Evolutionary conservation across 2,329 filamentous ascomycete genomes (phyloP).

Genomic region (Colletotrichum gigasporum): DNA sequence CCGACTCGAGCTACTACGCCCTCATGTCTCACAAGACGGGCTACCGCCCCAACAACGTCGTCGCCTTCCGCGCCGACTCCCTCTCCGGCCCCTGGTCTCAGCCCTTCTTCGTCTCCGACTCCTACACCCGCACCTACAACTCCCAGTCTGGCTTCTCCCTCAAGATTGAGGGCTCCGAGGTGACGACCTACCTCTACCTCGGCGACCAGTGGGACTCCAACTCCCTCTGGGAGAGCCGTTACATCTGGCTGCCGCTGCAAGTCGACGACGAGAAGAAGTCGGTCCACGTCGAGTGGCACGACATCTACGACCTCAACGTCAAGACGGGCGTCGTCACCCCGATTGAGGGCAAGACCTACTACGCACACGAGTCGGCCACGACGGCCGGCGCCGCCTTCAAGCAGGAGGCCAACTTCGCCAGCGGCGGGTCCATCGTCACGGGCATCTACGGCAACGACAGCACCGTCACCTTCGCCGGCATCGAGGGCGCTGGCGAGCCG

Average conservation of each 20-base stretch:
- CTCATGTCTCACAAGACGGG: slow-evolving; percentile 72
- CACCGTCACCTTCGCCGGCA: slow-evolving; percentile 53
- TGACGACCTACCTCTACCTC: slow-evolving; percentile 60
- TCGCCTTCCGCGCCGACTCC: slow-evolving; percentile 61
- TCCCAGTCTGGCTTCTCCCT: slow-evolving; percentile 61
- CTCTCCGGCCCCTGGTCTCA: slow-evolving; percentile 62
- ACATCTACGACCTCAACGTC: slow-evolving; percentile 62
- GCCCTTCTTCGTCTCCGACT: slow-evolving; percentile 57
- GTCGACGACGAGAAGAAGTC: slow-evolving; percentile 61
- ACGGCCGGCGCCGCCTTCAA: slow-evolving; percentile 54
- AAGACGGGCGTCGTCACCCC: slow-evolving; percentile 57
- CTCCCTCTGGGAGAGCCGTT: slow-evolving; percentile 63
- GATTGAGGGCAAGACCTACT: slow-evolving; percentile 58
- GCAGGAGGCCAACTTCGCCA: slow-evolving; percentile 62
- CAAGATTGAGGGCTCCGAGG: slow-evolving; percentile 56
- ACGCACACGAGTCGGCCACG: slow-evolving; percentile 49
- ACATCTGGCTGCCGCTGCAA: slow-evolving; percentile 63
- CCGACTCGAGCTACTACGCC: slow-evolving; percentile 67
- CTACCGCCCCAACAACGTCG: slow-evolving; percentile 69
- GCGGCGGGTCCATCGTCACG: slow-evolving; percentile 55
- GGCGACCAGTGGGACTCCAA: slow-evolving; percentile 61
- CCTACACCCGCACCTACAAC: slow-evolving; percentile 61
- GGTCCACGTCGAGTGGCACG: slow-evolving; percentile 59
- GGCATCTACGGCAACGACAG: slow-evolving; percentile 63
- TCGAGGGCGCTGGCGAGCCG: slow-evolving; percentile 55